Evolutionary conservation across 176 grass and related monocot species (phyloP).

Genomic region (Musa acuminata): DNA sequence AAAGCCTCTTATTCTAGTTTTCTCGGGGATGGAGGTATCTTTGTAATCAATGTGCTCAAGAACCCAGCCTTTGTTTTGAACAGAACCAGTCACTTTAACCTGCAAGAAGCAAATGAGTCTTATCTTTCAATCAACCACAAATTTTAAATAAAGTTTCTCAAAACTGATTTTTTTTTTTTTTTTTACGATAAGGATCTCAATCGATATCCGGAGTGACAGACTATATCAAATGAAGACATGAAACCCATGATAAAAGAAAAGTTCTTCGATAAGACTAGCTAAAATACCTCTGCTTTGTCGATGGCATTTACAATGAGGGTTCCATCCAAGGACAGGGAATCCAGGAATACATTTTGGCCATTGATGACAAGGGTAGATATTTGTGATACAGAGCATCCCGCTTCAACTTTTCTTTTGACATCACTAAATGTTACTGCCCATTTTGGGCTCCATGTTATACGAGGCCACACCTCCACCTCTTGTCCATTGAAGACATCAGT

Average conservation of each 20-base stretch:
- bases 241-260: too few relatives aligned
- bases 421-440: conserved; percentile 71
- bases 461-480: conserved; percentile 91
- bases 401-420: conserved; percentile 45
- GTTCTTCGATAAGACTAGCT: neutral
- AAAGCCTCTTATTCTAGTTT: conserved; percentile 72
- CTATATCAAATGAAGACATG: too few relatives aligned
- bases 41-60: conserved; percentile 57
- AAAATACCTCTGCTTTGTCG: conserved; percentile 71
- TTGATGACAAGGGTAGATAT: conserved; percentile 61
- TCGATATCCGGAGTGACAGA: neutral
- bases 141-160: too few relatives aligned
- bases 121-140: neutral
- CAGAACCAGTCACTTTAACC: conserved; percentile 45
- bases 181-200: neutral
- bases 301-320: conserved; percentile 52
- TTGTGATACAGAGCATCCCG: conserved; percentile 42
- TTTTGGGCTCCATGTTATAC: conserved; percentile 70
- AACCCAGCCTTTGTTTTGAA: conserved; percentile 58
- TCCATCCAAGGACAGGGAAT: conserved; percentile 61
- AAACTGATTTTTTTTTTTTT: neutral
- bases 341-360: conserved; percentile 37
- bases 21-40: conserved; percentile 57
- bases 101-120: conserved; percentile 13
- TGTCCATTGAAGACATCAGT: conserved; percentile 69